Evolutionary conservation across 2,329 filamentous ascomycete genomes (phyloP), one percentile per base, ranked within the genome.

Genomic region (Tothia fuscella): DNA sequence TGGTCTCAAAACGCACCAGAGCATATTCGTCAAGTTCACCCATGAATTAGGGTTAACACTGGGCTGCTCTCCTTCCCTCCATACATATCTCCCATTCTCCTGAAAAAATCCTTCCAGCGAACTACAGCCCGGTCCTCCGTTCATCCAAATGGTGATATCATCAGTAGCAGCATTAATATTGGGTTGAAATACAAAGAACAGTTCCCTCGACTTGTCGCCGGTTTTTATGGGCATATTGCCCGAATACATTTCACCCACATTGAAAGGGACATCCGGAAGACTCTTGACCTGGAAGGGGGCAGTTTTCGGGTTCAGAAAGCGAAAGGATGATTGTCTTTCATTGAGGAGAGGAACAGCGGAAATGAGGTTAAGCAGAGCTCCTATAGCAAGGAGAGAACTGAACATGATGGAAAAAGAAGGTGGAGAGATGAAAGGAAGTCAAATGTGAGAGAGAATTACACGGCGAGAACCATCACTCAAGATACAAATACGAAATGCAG

Each of bases 171-270:
- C 24, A 6, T 47, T 47, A 13, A 47, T 46, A 5, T 43, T 50
- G 31, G 50, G 50, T 26, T 50, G 45, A 37, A 47, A 53, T 10
- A 51, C 32, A 40, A 48, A 48, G 24, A 48, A 48, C 12, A 48
- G 20, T 21, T 36, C 16, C 14, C 33, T 21, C 17, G 30, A 37
- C 7, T 29, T 6, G 26, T 44, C 41, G 14, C 21, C 28, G 10
- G 40, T 20, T 21, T 38, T 21, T 3, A 46, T 26, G 6, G 44
- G 44, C 30, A 46, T 46, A 16, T 30, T 21, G 9, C 44, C 44
- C 17, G 41, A 28, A 22, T 46, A 46, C 41, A 46, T 40, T 20
- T 46, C 44, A 12, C 44, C 44, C 10, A 46, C 16, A 16, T 38
- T 19, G 17, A 37, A 46, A 5, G 41, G 35, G 12, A 46, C 19